Conservation (phyloP, 495 filamentous ascomycete genomes). For the Xylaria intraflava region DNA sequence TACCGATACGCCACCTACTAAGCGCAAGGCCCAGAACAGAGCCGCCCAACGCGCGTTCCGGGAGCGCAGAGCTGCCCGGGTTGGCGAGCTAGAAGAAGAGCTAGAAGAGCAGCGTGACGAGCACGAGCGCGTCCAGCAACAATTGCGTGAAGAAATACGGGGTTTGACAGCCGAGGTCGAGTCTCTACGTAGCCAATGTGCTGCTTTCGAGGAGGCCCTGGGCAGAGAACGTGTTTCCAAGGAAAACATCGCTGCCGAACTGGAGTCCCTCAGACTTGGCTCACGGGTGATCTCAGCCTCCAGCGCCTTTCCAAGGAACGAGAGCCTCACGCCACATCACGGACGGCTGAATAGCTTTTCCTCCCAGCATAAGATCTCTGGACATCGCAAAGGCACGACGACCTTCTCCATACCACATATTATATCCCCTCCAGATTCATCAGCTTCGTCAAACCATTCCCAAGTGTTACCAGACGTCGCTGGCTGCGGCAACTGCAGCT, state of each 20-base stretch:
- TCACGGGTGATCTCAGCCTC: conserved; percentile 16
- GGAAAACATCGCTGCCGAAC: conserved; percentile 17
- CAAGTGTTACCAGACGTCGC: conserved; percentile 23
- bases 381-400: conserved; percentile 26
- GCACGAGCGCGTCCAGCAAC: conserved; percentile 39
- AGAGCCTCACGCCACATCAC: conserved; percentile 17
- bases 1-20: conserved; percentile 83
- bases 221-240: conserved; percentile 36
- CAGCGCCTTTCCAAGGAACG: conserved; percentile 18
- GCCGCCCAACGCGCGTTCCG: conserved; percentile 88
- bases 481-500: conserved; percentile 47
- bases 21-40: conserved; percentile 87
- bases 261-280: conserved; percentile 18
- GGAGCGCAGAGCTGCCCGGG: conserved; percentile 76
- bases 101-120: conserved; percentile 56
- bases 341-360: conserved; percentile 15
- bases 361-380: conserved; percentile 16
- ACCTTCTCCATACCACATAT: conserved; percentile 44
- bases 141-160: conserved; percentile 39
- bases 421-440: conserved; percentile 38
- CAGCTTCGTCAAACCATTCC: conserved; percentile 15
- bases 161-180: conserved; percentile 42
- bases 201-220: conserved; percentile 35
- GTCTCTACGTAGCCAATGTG: conserved; percentile 35
- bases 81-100: conserved; percentile 80